Evolutionary conservation across 2,329 filamentous ascomycete species (phyloP).

Genomic region (Fusarium transvaalense): DNA sequence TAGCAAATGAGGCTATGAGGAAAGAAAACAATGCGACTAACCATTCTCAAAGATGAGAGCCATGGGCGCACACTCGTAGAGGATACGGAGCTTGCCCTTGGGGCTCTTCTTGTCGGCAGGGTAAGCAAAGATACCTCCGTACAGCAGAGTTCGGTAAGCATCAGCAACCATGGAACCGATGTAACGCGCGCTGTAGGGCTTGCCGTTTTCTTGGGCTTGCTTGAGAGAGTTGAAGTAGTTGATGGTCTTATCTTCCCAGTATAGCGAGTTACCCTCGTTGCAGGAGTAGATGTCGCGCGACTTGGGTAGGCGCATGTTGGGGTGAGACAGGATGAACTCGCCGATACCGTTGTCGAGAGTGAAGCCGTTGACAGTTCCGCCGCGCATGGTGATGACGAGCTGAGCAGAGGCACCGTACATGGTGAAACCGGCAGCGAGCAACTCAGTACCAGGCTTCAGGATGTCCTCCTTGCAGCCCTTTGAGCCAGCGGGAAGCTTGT

Average conservation of each 20-base stretch:
- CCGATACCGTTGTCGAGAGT: conserved; percentile 96
- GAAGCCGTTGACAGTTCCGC: conserved; percentile 93
- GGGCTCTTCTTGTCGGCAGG: conserved; percentile 98
- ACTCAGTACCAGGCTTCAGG: conserved; percentile 87
- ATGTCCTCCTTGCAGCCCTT: conserved; percentile 85
- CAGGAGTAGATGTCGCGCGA: conserved; percentile 92
- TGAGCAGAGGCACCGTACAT: conserved; percentile 99
- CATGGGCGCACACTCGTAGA: conserved; percentile 99
- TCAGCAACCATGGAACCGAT: conserved; percentile 99
- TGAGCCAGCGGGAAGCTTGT: conserved; percentile 85
- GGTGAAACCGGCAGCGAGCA: conserved; percentile 96
- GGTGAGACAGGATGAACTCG: conserved; percentile 98
- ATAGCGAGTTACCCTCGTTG: conserved; percentile 97
- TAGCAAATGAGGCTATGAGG: conserved; percentile 34
- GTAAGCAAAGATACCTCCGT: conserved; percentile 97
- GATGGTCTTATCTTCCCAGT: conserved; percentile 92
- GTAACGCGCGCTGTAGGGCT: conserved; percentile 95
- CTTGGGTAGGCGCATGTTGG: conserved; percentile 88
- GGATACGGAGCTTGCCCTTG: conserved; percentile 96
- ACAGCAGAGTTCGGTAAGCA: conserved; percentile 93
- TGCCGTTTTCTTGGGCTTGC: conserved; percentile 77
- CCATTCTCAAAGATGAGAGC: conserved; percentile 99
- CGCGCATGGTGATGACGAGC: conserved; percentile 96
- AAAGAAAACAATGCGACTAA: conserved; percentile 59
- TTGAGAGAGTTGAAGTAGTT: conserved; percentile 93